phyloP scores from a whole-genome alignment of 75 land plant species.

The Selaginella tamariscina region DNA sequence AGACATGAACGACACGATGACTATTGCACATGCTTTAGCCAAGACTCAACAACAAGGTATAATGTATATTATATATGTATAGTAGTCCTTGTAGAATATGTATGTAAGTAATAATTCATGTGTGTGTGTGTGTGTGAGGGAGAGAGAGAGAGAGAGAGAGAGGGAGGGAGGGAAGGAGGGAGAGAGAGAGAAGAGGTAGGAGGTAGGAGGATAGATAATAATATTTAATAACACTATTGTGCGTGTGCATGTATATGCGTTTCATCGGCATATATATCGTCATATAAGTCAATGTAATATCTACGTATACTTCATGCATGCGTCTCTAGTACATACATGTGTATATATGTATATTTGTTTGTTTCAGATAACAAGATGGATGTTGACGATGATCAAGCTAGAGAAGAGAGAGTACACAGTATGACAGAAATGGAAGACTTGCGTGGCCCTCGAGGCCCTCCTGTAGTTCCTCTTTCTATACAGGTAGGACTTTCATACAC shows the following conservation, averaged over 20 bases:
- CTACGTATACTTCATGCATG: too few species aligned
- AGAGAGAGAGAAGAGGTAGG: too few species aligned
- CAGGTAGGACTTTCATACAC: slow-evolving; percentile 32
- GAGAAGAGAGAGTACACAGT: slow-evolving; percentile 32
- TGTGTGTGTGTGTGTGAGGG: too few species aligned
- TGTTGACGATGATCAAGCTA: neutral
- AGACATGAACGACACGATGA: slow-evolving; percentile 58
- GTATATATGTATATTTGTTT: neutral
- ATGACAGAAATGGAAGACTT: slow-evolving; percentile 91
- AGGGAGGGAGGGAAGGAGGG: too few species aligned
- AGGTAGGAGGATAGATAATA: too few species aligned
- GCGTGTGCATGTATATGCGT: too few species aligned
- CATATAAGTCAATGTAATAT: too few species aligned
- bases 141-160: too few species aligned
- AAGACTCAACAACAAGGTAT: slow-evolving; percentile 42
- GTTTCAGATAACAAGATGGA: neutral
- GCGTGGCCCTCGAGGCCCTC: slow-evolving; percentile 44
- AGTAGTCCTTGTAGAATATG: slow-evolving; percentile 26
- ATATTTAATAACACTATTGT: too few species aligned
- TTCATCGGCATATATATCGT: too few species aligned
- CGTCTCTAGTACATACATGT: neutral
- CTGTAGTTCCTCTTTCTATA: slow-evolving; percentile 67
- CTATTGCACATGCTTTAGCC: slow-evolving; percentile 89
- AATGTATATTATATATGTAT: neutral
- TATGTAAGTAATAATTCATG: slow-evolving; percentile 3